These are phyloP conservation scores for Gossypium schwendimanii DNA, from an alignment of 441 rosid species.

Conservation along the genomic window DNA sequence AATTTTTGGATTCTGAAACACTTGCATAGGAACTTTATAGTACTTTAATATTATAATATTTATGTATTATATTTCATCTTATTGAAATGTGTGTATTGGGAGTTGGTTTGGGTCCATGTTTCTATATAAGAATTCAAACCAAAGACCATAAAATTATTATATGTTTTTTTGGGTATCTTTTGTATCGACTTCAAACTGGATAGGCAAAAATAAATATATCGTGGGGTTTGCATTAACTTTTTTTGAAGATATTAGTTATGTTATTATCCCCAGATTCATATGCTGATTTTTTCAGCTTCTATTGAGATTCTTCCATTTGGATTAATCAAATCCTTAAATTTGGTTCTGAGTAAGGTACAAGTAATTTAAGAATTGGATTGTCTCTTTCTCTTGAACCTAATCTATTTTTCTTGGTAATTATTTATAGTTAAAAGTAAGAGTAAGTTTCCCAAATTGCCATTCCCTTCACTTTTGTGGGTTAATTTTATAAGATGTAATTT, in stretches of 20 bases:
- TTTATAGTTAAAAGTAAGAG: not conserved
- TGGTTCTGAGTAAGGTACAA: conserved; percentile 16
- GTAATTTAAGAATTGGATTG: not conserved
- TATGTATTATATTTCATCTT: not conserved
- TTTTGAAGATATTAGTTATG: not conserved
- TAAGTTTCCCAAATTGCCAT: not conserved
- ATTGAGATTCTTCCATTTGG: conserved; percentile 45
- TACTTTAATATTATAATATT: conserved; percentile 11
- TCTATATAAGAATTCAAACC: conserved; percentile 41
- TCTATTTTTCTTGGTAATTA: too few relatives aligned
- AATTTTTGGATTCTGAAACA: conserved; percentile 42
- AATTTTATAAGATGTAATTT: too few relatives aligned
- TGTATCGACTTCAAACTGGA: conserved; percentile 7
- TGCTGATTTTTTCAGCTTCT: conserved; percentile 40
- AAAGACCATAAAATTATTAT: conserved; percentile 18
- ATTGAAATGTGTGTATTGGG: conserved; percentile 38
- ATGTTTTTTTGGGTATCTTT: conserved; percentile 1
- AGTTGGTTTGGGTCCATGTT: conserved; percentile 47
- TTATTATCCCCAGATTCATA: conserved; percentile 35
- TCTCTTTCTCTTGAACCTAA: too few relatives aligned
- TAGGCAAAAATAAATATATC: conserved; percentile 9
- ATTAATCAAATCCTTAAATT: conserved; percentile 21
- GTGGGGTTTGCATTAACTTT: conserved; percentile 21
- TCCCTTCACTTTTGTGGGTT: not conserved
- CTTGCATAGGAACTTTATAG: conserved; percentile 23